A percentile compares a stretch with the other conserved stretches of the same genome.
phyloP scores from a whole-genome alignment of 2,329 filamentous ascomycete genomes.

The Aspergillus pseudoterreus region DNA sequence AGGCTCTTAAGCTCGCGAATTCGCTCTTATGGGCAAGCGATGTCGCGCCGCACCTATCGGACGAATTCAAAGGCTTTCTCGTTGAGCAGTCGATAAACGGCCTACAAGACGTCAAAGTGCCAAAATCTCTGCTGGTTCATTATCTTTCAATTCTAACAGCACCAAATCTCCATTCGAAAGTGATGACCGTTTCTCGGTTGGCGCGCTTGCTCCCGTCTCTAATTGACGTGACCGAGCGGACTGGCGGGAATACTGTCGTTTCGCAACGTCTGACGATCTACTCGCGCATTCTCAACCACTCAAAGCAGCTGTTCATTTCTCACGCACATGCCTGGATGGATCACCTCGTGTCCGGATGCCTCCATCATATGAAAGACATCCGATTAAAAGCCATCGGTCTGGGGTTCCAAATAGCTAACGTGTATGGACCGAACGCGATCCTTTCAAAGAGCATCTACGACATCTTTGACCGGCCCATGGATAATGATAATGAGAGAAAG shows the following conservation, averaged over 20 bases:
- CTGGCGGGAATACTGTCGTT: conserved; percentile 77
- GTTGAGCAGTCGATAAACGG: conserved; percentile 74
- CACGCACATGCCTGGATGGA: conserved; percentile 74
- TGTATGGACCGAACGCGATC: conserved; percentile 65
- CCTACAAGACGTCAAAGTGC: conserved; percentile 63
- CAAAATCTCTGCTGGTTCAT: conserved; percentile 75
- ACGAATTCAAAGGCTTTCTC: conserved; percentile 76
- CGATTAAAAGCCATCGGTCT: conserved; percentile 69
- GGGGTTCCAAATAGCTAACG: conserved; percentile 66
- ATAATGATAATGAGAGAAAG: conserved; percentile 51
- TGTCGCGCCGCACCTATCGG: conserved; percentile 66
- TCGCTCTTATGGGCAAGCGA: conserved; percentile 72
- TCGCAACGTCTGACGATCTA: conserved; percentile 77
- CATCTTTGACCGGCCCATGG: conserved; percentile 44
- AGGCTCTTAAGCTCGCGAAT: conserved; percentile 72
- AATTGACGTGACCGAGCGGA: conserved; percentile 66
- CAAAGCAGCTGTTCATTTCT: conserved; percentile 64
- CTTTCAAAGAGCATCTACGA: conserved; percentile 62
- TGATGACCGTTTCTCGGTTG: conserved; percentile 69
- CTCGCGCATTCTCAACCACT: conserved; percentile 69
- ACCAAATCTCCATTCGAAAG: conserved; percentile 71
- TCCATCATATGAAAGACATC: conserved; percentile 74
- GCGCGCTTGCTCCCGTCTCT: conserved; percentile 68
- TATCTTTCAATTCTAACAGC: conserved; percentile 76
- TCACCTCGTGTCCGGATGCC: conserved; percentile 76